Conservation (phyloP, 306 rosid species). For the Medicago lupulina region DNA sequence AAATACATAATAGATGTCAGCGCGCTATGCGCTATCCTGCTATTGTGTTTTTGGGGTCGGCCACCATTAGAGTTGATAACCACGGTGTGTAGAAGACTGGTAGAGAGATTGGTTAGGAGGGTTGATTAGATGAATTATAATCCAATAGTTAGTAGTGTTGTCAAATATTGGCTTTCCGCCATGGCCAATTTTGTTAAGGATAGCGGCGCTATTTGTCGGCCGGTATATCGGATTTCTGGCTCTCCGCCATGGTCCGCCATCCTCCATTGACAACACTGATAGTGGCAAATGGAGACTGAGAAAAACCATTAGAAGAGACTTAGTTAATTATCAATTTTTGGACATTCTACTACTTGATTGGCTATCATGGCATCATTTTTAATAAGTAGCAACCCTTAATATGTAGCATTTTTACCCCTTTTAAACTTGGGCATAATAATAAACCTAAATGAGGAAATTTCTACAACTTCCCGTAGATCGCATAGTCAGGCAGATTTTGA, state of each 20-base stretch:
- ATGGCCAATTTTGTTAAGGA: no score
- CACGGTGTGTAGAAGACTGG: background rate
- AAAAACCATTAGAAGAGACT: background rate
- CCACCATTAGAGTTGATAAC: background rate
- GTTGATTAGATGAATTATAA: slow-evolving; percentile 3
- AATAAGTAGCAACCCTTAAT: background rate
- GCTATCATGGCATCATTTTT: background rate
- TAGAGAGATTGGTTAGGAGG: background rate
- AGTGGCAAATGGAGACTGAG: background rate
- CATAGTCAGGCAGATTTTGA: background rate
- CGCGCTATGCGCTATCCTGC: background rate
- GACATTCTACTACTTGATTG: background rate
- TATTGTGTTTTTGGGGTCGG: background rate
- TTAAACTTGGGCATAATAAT: background rate
- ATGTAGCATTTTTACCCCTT: background rate
- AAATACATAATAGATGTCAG: background rate
- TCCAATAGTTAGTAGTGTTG: background rate
- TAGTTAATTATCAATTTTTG: background rate
- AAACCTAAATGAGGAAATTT: background rate
- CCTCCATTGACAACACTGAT: no score
- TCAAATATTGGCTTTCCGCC: no score
- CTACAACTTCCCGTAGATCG: background rate
- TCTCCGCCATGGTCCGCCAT: no score
- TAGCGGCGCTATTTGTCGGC: no score
- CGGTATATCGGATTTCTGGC: no score